These are phyloP conservation scores for Lyophyllum atratum DNA, from an alignment of 768 basidiomycete species.

Conservation along the genomic window DNA sequence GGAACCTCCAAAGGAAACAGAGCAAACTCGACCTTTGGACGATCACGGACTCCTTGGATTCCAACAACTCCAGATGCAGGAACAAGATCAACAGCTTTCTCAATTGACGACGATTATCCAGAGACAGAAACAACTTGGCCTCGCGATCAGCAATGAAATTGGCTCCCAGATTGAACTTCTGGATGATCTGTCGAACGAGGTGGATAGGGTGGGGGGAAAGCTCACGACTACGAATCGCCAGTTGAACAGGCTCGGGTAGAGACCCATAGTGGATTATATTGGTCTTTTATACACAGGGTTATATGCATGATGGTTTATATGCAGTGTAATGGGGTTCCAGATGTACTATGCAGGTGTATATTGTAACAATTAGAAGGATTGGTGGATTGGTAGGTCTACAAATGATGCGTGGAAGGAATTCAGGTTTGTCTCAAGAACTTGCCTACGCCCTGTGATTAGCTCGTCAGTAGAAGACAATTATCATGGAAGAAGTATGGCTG, in stretches of 20 bases:
- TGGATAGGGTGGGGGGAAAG: constrained; percentile 79
- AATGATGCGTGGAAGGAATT: constrained; percentile 12
- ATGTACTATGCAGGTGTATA: constrained; percentile 16
- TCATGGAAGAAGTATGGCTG: constrained; percentile 21
- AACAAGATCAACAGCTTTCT: constrained; percentile 83
- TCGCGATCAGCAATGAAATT: constrained; percentile 85
- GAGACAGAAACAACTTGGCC: constrained; percentile 83
- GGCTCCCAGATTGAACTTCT: constrained; percentile 82
- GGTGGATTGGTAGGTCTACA: constrained; percentile 14
- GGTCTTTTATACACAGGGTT: not conserved
- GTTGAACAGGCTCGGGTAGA: constrained; percentile 73
- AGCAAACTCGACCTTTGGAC: constrained; percentile 85
- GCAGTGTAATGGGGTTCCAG: constrained; percentile 1
- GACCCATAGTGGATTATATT: not conserved
- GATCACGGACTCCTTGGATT: constrained; percentile 77
- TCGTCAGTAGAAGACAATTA: constrained; percentile 10
- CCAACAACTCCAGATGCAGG: constrained; percentile 78
- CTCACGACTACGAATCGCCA: constrained; percentile 80
- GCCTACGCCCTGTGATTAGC: constrained; percentile 54
- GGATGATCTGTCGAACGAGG: constrained; percentile 74
- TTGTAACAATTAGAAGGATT: constrained; percentile 16
- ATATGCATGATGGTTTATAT: constrained; percentile 3
- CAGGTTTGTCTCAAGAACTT: constrained; percentile 43
- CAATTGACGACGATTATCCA: constrained; percentile 80
- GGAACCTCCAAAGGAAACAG: constrained; percentile 71